Evolutionary conservation across 139 green algal genomes (phyloP).

Genomic region (Coelastrella sp.): DNA sequence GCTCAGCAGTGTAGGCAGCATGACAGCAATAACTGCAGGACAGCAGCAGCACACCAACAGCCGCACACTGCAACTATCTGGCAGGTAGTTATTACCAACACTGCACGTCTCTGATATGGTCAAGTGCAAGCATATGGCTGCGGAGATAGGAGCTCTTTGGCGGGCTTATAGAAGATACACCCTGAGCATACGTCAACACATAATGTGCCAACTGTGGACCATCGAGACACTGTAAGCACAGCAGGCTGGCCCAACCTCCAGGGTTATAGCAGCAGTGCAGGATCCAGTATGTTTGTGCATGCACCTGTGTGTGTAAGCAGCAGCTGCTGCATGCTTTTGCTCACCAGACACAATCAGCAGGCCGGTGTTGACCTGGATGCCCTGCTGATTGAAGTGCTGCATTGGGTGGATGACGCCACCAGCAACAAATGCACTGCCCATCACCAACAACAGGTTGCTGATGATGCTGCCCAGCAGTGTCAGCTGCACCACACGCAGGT

Average conservation of each 20-base stretch:
- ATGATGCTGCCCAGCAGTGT: constrained; percentile 83
- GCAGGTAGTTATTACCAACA: not conserved
- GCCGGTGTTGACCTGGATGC: constrained; percentile 67
- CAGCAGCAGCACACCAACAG: constrained; percentile 42
- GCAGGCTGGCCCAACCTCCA: too few relatives aligned
- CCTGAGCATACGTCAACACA: too few relatives aligned
- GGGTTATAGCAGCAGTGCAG: too few relatives aligned
- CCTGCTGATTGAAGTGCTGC: constrained; percentile 72
- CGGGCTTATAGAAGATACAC: too few relatives aligned
- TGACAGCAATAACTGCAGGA: constrained; percentile 35
- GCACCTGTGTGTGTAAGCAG: not conserved
- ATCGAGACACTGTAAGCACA: too few relatives aligned
- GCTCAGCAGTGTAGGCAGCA: constrained; percentile 47
- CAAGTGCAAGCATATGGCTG: too few relatives aligned
- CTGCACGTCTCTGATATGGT: too few relatives aligned
- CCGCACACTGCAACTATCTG: constrained; percentile 45
- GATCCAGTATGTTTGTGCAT: not conserved
- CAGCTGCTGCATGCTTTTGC: not conserved
- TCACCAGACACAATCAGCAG: constrained; percentile 67
- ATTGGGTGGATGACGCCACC: constrained; percentile 70
- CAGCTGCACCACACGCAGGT: constrained; percentile 84
- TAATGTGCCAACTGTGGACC: too few relatives aligned
- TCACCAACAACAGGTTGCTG: constrained; percentile 86
- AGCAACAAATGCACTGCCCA: constrained; percentile 85
- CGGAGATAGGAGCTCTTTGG: too few relatives aligned